Conservation (phyloP, 331 rosid genomes). For the Quercus lobata region DNA sequence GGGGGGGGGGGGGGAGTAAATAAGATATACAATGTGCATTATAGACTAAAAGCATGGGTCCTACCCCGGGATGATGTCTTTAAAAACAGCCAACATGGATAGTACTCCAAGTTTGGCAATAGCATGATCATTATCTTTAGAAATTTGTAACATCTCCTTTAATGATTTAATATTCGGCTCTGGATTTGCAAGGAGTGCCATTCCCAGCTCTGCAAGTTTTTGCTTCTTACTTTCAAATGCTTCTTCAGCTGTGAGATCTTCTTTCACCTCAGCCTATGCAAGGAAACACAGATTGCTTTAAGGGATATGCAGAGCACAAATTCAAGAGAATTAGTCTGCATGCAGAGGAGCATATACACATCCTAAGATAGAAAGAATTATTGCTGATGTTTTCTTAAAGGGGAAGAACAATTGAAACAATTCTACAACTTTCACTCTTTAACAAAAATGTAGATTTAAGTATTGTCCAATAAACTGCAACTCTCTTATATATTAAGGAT, state of each 20-base stretch:
- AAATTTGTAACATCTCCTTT: slow-evolving; percentile 75
- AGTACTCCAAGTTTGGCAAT: slow-evolving; percentile 83
- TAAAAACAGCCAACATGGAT: slow-evolving; percentile 87
- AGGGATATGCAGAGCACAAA: slow-evolving; percentile 12
- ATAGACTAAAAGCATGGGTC: slow-evolving; percentile 5
- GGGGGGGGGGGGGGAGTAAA: slow-evolving; percentile 1
- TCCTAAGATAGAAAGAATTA: background rate
- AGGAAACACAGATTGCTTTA: slow-evolving; percentile 1
- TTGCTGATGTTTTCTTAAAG: background rate
- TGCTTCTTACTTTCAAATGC: slow-evolving; percentile 75
- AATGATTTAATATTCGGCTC: slow-evolving; percentile 77
- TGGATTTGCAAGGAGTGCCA: slow-evolving; percentile 71
- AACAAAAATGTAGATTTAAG: background rate
- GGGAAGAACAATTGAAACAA: background rate
- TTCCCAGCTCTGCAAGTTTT: slow-evolving; percentile 94
- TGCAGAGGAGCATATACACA: background rate
- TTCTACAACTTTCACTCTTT: background rate
- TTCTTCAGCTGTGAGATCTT: slow-evolving; percentile 81
- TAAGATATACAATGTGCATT: background rate
- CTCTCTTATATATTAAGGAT: background rate
- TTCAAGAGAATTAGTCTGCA: background rate
- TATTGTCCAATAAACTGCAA: background rate
- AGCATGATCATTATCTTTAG: slow-evolving; percentile 58
- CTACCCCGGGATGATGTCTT: slow-evolving; percentile 93
- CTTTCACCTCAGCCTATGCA: slow-evolving; percentile 77